Conservation (phyloP, 768 basidiomycete genomes). For the Suillus clintonianus region DNA sequence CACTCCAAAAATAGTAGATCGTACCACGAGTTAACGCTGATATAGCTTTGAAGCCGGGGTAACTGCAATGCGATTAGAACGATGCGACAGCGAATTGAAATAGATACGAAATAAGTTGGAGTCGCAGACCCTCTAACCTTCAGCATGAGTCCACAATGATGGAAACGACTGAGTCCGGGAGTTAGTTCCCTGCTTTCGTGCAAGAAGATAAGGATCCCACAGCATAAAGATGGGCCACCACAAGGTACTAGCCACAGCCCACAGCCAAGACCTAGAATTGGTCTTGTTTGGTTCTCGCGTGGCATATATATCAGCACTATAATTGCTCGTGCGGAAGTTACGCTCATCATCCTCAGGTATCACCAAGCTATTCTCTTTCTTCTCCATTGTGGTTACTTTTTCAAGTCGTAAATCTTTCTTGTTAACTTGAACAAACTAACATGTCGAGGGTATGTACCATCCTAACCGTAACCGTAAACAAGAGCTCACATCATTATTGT, state of each 20-base stretch:
- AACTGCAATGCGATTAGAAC: background rate
- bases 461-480: background rate
- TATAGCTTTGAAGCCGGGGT: background rate
- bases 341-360: conserved; percentile 3
- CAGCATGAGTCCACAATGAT: background rate
- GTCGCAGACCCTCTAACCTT: background rate
- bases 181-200: background rate
- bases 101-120: background rate
- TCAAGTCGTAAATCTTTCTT: background rate
- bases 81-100: background rate
- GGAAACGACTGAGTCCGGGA: background rate
- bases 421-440: conserved; percentile 10
- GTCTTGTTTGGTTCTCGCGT: conserved; percentile 24
- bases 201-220: no score
- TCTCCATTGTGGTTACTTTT: background rate
- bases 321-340: background rate
- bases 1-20: background rate
- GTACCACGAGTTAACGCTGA: background rate
- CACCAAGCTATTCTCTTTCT: conserved; percentile 1
- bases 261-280: conserved; percentile 15
- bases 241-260: no score
- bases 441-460: conserved; percentile 33
- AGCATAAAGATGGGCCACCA: no score
- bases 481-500: conserved; percentile 4
- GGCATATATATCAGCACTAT: conserved; percentile 13